A percentile compares a stretch with the other conserved stretches of the same genome.
phyloP scores from a whole-genome alignment of 164 flowering plant genomes.

The Platanus orientalis region DNA sequence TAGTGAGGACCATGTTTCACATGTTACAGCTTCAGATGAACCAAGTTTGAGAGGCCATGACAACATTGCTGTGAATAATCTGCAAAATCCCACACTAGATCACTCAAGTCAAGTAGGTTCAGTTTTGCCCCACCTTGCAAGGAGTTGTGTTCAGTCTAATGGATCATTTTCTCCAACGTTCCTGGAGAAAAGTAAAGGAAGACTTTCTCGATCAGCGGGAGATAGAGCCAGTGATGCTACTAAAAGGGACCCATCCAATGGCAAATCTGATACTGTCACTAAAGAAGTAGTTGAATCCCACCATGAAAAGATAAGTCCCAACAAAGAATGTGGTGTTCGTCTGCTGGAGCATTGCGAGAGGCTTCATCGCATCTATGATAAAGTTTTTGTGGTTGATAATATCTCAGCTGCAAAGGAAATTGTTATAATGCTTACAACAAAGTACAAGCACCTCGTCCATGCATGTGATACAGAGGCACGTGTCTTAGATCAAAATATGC shows the following conservation, averaged over 20 bases:
- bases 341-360: conserved; percentile 20
- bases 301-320: not conserved
- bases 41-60: conserved; percentile 3
- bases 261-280: not conserved
- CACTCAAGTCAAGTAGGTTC: no score
- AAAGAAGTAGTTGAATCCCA: conserved; percentile 8
- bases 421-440: conserved; percentile 52
- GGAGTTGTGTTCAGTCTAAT: not conserved
- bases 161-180: conserved; percentile 1
- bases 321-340: not conserved
- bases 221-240: conserved; percentile 2
- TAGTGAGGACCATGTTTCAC: conserved; percentile 1
- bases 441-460: conserved; percentile 63
- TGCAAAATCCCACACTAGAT: not conserved
- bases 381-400: conserved; percentile 71
- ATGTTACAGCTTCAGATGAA: not conserved
- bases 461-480: conserved; percentile 96
- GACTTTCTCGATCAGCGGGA: no score
- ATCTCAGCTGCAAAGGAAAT: conserved; percentile 48
- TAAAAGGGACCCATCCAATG: no score
- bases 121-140: not conserved
- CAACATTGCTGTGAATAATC: not conserved
- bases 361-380: conserved; percentile 51
- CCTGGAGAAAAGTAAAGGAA: not conserved
- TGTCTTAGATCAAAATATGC: not conserved